Evolutionary conservation across 768 basidiomycete species (phyloP), one percentile per base, ranked within the genome.

Genomic region (Arthromyces matolae): DNA sequence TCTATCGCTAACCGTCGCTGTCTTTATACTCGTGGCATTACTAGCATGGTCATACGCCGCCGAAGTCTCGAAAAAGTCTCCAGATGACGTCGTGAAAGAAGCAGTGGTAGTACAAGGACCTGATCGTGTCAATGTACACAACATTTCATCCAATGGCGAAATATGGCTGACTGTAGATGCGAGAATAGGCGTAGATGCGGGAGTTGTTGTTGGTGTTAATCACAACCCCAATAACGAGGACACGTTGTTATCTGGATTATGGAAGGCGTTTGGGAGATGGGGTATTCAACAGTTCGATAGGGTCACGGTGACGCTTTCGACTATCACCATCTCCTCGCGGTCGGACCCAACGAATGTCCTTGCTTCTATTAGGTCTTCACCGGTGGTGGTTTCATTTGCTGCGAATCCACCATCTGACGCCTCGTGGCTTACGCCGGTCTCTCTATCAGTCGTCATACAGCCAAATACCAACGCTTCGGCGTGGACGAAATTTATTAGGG

Each of bases 211-310:
- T 12, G 83, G 78, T 1, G 74, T 86, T 10, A 78, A 78, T 45
- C 65, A 66, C 9, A 65, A 69, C 23, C 56, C 64, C 8, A n/a
- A n/a, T n/a, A n/a, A n/a, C n/a, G 66, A 50, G 16, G 70, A 86
- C 46, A 68, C 69, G 24, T 31, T 79, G 5, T 49, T 81, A 37
- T 52, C 59, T n/a, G 64, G 64, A 36, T 49, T 80, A 24, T 85
- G 83, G 82, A 89, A 84, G 64, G 68, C 76, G 2, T 48, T 89
- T 14, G 88, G 86, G 3, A 73, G 84, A 27, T 83, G 85, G 76
- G 79, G 84, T 5, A 74, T 90, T 24, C 70, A 71, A 27, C 65
- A 60, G 10, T 55, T 91, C 43, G 77, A 79, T 51, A 70, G 65
- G 12, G 77, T 86, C 10, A 75, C 86, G 4, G 72, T 85, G 33